A percentile compares a stretch with the other conserved stretches of the same genome.
These are phyloP conservation scores for Lycium ferocissimum DNA, from an alignment of 257 asterid species.

Conservation along the genomic window DNA sequence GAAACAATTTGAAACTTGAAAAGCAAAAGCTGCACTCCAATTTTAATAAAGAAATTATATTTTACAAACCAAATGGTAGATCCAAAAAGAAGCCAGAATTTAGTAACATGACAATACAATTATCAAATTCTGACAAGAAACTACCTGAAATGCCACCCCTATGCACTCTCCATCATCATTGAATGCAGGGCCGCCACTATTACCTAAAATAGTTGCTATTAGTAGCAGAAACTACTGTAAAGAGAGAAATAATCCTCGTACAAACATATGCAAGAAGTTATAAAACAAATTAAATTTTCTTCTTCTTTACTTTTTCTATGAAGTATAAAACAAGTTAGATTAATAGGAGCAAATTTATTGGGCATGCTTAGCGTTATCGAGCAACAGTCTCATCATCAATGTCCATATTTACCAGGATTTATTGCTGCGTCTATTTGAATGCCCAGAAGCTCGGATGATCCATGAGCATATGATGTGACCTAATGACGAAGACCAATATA, in stretches of 20 bases:
- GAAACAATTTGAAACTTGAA: slow-evolving; percentile 20
- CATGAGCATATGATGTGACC: slow-evolving; percentile 99
- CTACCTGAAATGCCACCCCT: slow-evolving; percentile 98
- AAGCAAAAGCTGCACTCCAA: not conserved
- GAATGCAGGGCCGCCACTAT: slow-evolving; percentile 99
- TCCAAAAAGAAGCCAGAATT: slow-evolving; percentile 9
- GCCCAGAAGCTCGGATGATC: slow-evolving; percentile 93
- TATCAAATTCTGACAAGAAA: slow-evolving; percentile 26
- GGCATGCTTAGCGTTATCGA: not conserved
- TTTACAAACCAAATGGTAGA: slow-evolving; percentile 19
- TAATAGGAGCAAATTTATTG: slow-evolving; percentile 4
- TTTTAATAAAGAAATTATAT: not conserved
- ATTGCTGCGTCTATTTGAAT: slow-evolving; percentile 99
- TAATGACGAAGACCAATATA: slow-evolving; percentile 45
- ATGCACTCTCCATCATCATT: slow-evolving; percentile 96
- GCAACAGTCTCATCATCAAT: slow-evolving; percentile 2
- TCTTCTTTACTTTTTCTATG: not conserved
- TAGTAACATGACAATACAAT: not conserved
- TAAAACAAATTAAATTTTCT: slow-evolving; percentile 6
- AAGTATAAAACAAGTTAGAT: not conserved
- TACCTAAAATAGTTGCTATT: slow-evolving; percentile 59
- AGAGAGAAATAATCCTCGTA: slow-evolving; percentile 18
- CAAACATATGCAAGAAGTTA: not conserved
- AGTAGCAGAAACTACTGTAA: slow-evolving; percentile 34
- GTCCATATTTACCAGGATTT: slow-evolving; percentile 72